These are phyloP conservation scores for Pulveroboletus ravenelii DNA, from an alignment of 768 basidiomycete genomes.

Conservation along the genomic window DNA sequence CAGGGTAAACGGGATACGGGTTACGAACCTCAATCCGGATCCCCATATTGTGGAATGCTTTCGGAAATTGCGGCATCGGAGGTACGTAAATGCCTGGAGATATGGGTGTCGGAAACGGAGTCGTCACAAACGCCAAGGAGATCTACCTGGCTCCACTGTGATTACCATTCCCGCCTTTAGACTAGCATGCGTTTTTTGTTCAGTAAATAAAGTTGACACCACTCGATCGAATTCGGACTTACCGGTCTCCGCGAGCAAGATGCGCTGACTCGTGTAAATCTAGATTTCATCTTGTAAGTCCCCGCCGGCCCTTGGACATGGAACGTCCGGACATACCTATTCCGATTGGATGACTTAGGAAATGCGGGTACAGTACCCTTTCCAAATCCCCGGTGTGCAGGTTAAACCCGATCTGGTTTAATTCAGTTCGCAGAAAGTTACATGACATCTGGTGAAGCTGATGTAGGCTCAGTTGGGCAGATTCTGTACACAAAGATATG, in stretches of 20 bases:
- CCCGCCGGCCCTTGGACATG: constrained; percentile 4
- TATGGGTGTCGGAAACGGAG: constrained; percentile 3
- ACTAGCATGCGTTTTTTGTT: constrained; percentile 33
- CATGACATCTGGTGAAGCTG: constrained; percentile 76
- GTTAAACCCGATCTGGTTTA: constrained; percentile 57
- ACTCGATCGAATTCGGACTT: constrained; percentile 22
- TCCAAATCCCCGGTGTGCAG: constrained; percentile 53
- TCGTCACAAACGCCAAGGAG: background rate
- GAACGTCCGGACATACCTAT: constrained; percentile 50
- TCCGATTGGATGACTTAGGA: constrained; percentile 87
- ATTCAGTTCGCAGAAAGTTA: constrained; percentile 60
- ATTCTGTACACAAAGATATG: constrained; percentile 55
- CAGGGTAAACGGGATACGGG: background rate
- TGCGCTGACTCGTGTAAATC: constrained; percentile 86
- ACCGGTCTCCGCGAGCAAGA: constrained; percentile 53
- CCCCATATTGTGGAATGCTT: constrained; percentile 84
- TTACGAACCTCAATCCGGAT: constrained; percentile 78
- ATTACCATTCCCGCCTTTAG: constrained; percentile 85
- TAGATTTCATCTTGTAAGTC: constrained; percentile 27
- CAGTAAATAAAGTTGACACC: background rate
- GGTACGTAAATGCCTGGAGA: constrained; percentile 82
- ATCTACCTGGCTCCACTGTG: constrained; percentile 80
- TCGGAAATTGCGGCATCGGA: constrained; percentile 70
- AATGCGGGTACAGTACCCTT: constrained; percentile 83
- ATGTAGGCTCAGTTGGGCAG: constrained; percentile 54